These are phyloP conservation scores for Ammopiptanthus mongolicus DNA, from an alignment of 306 rosid genomes.

Conservation along the genomic window DNA sequence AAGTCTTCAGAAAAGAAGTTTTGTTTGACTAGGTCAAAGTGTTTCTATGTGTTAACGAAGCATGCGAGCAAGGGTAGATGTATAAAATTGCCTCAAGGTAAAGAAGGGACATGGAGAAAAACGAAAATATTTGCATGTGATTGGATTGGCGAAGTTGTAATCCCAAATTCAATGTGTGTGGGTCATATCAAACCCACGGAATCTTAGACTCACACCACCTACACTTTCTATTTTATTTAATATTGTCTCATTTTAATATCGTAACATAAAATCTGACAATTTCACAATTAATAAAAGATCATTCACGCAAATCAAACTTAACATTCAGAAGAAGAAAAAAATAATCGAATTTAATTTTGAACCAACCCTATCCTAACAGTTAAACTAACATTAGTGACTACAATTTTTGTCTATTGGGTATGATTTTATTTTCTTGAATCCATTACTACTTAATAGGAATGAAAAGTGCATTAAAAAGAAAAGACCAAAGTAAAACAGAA, in stretches of 20 bases:
- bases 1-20: background rate
- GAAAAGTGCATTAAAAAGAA: no score
- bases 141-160: constrained; percentile 18
- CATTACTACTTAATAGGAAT: background rate
- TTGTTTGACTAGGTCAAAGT: constrained; percentile 18
- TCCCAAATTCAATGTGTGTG: constrained; percentile 26
- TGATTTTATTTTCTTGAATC: no score
- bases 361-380: no score
- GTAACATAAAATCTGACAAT: no score
- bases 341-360: no score
- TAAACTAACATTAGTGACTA: background rate
- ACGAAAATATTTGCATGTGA: constrained; percentile 21
- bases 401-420: background rate
- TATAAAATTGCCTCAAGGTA: constrained; percentile 20
- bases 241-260: background rate
- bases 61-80: background rate
- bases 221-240: background rate
- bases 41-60: background rate
- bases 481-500: background rate
- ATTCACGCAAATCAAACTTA: background rate
- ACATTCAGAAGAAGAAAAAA: no score
- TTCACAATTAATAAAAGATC: background rate
- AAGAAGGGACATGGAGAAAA: constrained; percentile 14
- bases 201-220: background rate
- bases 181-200: constrained; percentile 54